Percentiles rank a stretch among this genome's conserved stretches.
phyloP scores from a whole-genome alignment of 257 asterid genomes.

The Paulownia fortunei region DNA sequence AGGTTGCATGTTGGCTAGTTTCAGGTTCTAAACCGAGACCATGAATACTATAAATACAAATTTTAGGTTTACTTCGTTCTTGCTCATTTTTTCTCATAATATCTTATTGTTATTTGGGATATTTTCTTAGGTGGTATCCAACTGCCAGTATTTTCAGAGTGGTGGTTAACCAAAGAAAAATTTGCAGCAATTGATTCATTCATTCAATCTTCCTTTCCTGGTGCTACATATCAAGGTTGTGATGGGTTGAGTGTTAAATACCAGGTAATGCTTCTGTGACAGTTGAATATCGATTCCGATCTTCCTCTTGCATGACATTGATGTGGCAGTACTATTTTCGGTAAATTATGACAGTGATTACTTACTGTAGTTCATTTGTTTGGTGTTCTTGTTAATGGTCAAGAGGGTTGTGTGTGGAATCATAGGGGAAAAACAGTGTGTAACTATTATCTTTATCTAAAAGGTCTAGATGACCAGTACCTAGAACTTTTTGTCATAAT shows the following conservation, averaged over 20 bases:
- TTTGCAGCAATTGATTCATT: constrained; percentile 78
- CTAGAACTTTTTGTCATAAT: too few species aligned
- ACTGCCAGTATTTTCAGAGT: constrained; percentile 85
- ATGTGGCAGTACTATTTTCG: not conserved
- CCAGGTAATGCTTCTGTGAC: constrained; percentile 59
- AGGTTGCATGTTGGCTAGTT: too few species aligned
- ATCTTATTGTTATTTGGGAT: constrained; percentile 20
- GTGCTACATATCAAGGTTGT: constrained; percentile 77
- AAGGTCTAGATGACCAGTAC: too few species aligned
- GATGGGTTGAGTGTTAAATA: constrained; percentile 90
- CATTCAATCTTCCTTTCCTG: constrained; percentile 78
- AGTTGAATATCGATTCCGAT: not conserved
- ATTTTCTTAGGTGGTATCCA: constrained; percentile 77
- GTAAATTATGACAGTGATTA: too few species aligned
- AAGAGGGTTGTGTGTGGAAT: too few species aligned
- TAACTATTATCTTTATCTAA: too few species aligned
- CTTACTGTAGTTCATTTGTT: too few species aligned
- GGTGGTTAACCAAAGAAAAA: constrained; percentile 96
- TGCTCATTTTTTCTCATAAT: not conserved
- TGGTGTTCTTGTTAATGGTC: too few species aligned
- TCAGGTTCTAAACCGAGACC: too few species aligned
- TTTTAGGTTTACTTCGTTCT: not conserved
- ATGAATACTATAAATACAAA: too few species aligned
- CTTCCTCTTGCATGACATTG: not conserved
- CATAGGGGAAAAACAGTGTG: too few species aligned